Evolutionary conservation across 2,329 filamentous ascomycete species (phyloP).

Genomic region (Cladosporium sp.): DNA sequence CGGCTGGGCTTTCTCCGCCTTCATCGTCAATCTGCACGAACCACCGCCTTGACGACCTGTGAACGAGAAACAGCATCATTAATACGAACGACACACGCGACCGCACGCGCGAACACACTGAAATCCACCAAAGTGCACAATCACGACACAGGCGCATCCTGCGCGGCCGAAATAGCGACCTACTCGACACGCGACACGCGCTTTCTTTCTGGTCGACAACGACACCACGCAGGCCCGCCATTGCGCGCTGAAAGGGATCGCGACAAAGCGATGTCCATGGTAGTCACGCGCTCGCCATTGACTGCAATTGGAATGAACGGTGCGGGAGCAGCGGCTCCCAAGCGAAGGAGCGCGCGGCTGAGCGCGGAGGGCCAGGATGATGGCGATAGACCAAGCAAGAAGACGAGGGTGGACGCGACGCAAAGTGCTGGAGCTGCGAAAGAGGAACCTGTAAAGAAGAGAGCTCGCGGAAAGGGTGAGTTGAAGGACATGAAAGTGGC

Average conservation of each 20-base stretch:
- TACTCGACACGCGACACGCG: slow-evolving; percentile 17
- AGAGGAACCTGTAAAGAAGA: slow-evolving; percentile 30
- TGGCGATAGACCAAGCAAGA: slow-evolving; percentile 26
- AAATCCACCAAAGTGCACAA: neutral
- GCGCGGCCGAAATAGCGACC: slow-evolving; percentile 9
- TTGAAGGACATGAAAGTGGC: slow-evolving; percentile 33
- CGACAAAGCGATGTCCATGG: slow-evolving; percentile 31
- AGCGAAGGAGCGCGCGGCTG: slow-evolving; percentile 44
- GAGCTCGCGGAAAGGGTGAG: slow-evolving; percentile 31
- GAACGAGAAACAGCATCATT: slow-evolving; percentile 21
- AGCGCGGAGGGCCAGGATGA: slow-evolving; percentile 40
- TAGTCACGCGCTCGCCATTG: slow-evolving; percentile 39
- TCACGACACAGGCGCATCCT: slow-evolving; percentile 2
- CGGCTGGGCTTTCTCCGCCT: slow-evolving; percentile 12
- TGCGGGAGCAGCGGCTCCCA: slow-evolving; percentile 37
- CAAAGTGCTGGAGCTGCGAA: slow-evolving; percentile 26
- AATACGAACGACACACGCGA: slow-evolving; percentile 15
- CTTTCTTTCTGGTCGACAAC: slow-evolving; percentile 9
- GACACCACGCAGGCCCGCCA: slow-evolving; percentile 3
- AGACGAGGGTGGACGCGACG: slow-evolving; percentile 35
- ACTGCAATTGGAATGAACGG: slow-evolving; percentile 46
- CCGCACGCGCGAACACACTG: slow-evolving; percentile 18
- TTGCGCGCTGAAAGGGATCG: slow-evolving; percentile 7
- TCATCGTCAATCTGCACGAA: slow-evolving; percentile 11
- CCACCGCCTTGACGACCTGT: slow-evolving; percentile 8